Percentiles rank a stretch among this genome's conserved stretches.
Conservation (phyloP, 78 protist genomes). For the Chrysochromulina tobinii region DNA sequence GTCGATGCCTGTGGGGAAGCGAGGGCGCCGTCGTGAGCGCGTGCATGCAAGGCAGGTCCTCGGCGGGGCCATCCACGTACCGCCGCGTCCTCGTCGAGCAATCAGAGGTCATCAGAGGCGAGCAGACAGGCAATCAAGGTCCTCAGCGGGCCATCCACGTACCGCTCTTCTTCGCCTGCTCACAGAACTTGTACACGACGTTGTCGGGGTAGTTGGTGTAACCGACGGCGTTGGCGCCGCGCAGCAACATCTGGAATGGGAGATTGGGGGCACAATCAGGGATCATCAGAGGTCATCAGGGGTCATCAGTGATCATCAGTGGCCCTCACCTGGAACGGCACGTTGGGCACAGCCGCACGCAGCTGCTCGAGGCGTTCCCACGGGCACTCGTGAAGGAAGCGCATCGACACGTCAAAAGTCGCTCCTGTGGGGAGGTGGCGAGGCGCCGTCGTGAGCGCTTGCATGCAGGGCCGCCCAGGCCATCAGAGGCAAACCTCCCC, state of each 20-base stretch:
- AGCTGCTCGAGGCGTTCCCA: conserved; percentile 73
- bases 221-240: conserved; percentile 85
- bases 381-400: conserved; percentile 84
- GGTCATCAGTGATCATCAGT: too few relatives aligned
- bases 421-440: background rate
- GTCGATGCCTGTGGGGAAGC: conserved; percentile 66
- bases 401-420: conserved; percentile 87
- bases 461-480: too few relatives aligned
- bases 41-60: too few relatives aligned
- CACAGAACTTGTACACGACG: conserved; percentile 71
- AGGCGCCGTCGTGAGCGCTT: too few relatives aligned
- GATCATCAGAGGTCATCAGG: too few relatives aligned
- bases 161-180: background rate
- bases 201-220: conserved; percentile 89
- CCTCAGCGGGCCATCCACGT: too few relatives aligned
- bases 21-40: too few relatives aligned
- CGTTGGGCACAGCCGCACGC: conserved; percentile 57
- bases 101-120: too few relatives aligned
- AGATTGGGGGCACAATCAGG: conserved; percentile 56
- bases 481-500: too few relatives aligned
- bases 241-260: conserved; percentile 71
- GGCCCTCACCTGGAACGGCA: conserved; percentile 23
- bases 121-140: background rate
- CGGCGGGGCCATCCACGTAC: too few relatives aligned
- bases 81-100: too few relatives aligned